Percentiles rank a stretch among this genome's conserved stretches.
These are phyloP conservation scores for Dioscorea zingiberensis DNA, from an alignment of 106 monocot species.

Conservation along the genomic window DNA sequence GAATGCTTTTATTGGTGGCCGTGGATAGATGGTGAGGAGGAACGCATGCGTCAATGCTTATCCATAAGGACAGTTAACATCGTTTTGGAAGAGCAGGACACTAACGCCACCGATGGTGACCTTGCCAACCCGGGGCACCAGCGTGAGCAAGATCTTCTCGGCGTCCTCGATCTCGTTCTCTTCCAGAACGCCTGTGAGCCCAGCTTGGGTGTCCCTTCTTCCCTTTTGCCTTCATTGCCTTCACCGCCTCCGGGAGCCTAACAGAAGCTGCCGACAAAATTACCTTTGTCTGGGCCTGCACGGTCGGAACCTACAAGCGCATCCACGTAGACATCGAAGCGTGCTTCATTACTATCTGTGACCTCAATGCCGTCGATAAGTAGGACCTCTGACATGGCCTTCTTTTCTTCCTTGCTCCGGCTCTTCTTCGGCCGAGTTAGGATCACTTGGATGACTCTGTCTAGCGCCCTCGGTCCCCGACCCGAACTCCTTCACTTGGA, in stretches of 20 bases:
- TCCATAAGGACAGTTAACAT: too few species aligned
- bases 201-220: constrained; percentile 10
- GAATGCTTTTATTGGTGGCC: too few species aligned
- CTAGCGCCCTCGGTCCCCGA: constrained; percentile 4
- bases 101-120: constrained; percentile 9
- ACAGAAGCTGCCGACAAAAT: constrained; percentile 24
- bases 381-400: constrained; percentile 16
- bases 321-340: constrained; percentile 27
- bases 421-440: constrained; percentile 19
- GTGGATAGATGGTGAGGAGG: too few species aligned
- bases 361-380: constrained; percentile 14
- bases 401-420: constrained; percentile 24
- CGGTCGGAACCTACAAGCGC: constrained; percentile 1
- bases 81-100: too few species aligned
- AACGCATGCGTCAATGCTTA: too few species aligned
- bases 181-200: constrained; percentile 13
- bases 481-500: constrained; percentile 15
- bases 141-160: constrained; percentile 25
- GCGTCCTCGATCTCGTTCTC: constrained; percentile 20
- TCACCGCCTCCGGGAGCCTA: constrained; percentile 7
- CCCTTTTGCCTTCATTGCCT: not conserved
- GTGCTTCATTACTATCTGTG: not conserved
- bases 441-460: constrained; percentile 6
- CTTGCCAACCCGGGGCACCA: constrained; percentile 16
- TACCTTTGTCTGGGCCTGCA: constrained; percentile 15